A percentile compares a stretch with the other conserved stretches of the same genome.
phyloP scores from a whole-genome alignment of 805 yeast species.

The Saccharomycopsis fermentans region DNA sequence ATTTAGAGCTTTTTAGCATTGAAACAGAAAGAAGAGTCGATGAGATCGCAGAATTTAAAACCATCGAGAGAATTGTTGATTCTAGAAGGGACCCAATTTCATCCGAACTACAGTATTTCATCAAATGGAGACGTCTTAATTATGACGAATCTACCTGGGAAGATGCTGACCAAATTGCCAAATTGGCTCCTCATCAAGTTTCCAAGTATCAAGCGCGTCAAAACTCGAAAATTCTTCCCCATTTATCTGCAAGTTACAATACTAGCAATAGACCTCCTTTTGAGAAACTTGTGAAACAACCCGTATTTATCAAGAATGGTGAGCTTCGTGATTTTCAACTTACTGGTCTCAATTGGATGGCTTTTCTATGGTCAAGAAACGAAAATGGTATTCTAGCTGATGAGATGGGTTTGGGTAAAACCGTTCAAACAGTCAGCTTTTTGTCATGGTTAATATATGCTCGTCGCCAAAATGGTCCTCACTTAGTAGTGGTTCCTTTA shows the following conservation, averaged over 20 bases:
- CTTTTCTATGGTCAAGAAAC: slow-evolving; percentile 93
- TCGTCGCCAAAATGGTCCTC: slow-evolving; percentile 96
- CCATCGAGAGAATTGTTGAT: slow-evolving; percentile 84
- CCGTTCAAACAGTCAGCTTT: slow-evolving; percentile 93
- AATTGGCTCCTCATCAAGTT: slow-evolving; percentile 75
- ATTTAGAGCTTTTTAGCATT: slow-evolving; percentile 85
- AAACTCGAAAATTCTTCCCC: slow-evolving; percentile 78
- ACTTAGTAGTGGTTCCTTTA: slow-evolving; percentile 88
- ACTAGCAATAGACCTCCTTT: slow-evolving; percentile 65
- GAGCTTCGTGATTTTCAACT: slow-evolving; percentile 93
- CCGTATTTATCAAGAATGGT: slow-evolving; percentile 81
- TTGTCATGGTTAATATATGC: slow-evolving; percentile 92
- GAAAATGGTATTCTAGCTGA: slow-evolving; percentile 97
- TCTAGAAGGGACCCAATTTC: slow-evolving; percentile 55
- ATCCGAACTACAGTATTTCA: slow-evolving; percentile 66
- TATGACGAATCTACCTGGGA: slow-evolving; percentile 98
- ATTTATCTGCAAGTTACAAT: slow-evolving; percentile 68
- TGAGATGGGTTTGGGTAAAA: slow-evolving; percentile 98
- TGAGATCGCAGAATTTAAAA: slow-evolving; percentile 70
- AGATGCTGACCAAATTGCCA: slow-evolving; percentile 77
- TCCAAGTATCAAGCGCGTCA: slow-evolving; percentile 70
- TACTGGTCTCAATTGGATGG: slow-evolving; percentile 99
- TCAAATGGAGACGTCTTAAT: slow-evolving; percentile 88
- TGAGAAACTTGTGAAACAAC: slow-evolving; percentile 80
- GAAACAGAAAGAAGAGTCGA: slow-evolving; percentile 81